phyloP scores from a whole-genome alignment of 768 basidiomycete species.

The Macrolepiota dolichaula region DNA sequence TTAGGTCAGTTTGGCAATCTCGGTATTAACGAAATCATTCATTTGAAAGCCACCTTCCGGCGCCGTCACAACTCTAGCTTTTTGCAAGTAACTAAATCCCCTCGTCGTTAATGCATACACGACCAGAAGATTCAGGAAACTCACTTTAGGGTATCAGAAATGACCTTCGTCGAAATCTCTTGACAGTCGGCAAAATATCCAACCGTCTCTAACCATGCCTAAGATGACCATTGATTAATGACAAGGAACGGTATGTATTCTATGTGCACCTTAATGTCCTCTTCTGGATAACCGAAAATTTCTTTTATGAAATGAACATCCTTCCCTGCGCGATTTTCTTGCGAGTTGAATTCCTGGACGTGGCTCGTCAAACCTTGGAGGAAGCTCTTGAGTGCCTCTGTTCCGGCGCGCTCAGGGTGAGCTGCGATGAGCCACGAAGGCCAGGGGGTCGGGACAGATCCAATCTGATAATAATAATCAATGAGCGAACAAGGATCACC shows the following conservation, averaged over 20 bases:
- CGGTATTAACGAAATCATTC: slow-evolving; percentile 6
- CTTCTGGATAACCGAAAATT: slow-evolving; percentile 77
- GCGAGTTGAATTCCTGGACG: slow-evolving; percentile 64
- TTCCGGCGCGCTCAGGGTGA: slow-evolving; percentile 60
- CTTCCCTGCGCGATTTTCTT: slow-evolving; percentile 48
- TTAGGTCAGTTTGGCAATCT: neutral
- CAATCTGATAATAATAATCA: slow-evolving; percentile 47
- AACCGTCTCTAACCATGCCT: slow-evolving; percentile 86
- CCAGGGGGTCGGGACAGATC: slow-evolving; percentile 90
- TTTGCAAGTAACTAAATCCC: slow-evolving; percentile 6
- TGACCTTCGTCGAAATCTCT: slow-evolving; percentile 59
- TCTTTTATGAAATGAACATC: slow-evolving; percentile 75
- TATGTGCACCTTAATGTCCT: slow-evolving; percentile 67
- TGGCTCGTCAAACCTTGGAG: slow-evolving; percentile 58
- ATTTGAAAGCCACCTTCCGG: slow-evolving; percentile 14
- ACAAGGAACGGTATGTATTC: neutral
- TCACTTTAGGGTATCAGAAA: slow-evolving; percentile 69
- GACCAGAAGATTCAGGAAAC: slow-evolving; percentile 15
- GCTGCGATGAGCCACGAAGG: slow-evolving; percentile 95
- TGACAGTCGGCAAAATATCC: slow-evolving; percentile 67
- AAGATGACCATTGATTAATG: neutral
- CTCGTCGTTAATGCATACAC: neutral
- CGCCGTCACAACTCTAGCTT: slow-evolving; percentile 12
- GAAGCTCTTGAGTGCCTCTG: slow-evolving; percentile 52
- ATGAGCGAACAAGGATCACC: neutral